These are phyloP conservation scores for Neurospora africana DNA, from an alignment of 495 filamentous ascomycete genomes.

Conservation along the genomic window DNA sequence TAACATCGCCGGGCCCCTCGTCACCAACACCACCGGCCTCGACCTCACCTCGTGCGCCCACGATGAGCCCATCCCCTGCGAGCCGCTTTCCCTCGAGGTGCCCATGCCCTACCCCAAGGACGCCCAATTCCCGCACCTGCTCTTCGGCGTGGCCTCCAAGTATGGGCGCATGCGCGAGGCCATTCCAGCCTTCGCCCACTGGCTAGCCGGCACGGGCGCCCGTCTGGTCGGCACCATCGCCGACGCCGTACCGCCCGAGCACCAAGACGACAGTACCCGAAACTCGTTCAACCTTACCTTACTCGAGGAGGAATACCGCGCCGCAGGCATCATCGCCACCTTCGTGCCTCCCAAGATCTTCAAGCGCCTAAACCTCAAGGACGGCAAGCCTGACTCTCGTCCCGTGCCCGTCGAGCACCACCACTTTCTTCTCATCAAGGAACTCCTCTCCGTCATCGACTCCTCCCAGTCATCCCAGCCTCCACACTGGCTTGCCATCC, in stretches of 20 bases:
- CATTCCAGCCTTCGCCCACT: slow-evolving; percentile 47
- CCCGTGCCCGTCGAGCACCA: slow-evolving; percentile 38
- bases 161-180: slow-evolving; percentile 45
- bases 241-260: slow-evolving; percentile 24
- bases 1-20: slow-evolving; percentile 23
- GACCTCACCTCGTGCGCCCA: slow-evolving; percentile 21
- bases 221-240: slow-evolving; percentile 46
- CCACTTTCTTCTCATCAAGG: slow-evolving; percentile 53
- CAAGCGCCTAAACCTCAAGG: slow-evolving; percentile 19
- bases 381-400: background rate
- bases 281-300: slow-evolving; percentile 10
- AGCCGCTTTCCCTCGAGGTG: slow-evolving; percentile 22
- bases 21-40: slow-evolving; percentile 18
- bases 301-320: slow-evolving; percentile 18
- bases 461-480: slow-evolving; percentile 27
- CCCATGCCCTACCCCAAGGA: slow-evolving; percentile 19
- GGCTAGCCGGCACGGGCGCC: slow-evolving; percentile 46
- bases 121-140: slow-evolving; percentile 22
- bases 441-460: slow-evolving; percentile 35
- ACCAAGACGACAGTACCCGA: slow-evolving; percentile 10
- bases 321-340: slow-evolving; percentile 43
- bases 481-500: slow-evolving; percentile 50
- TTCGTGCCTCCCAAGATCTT: slow-evolving; percentile 35
- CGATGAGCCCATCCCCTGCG: slow-evolving; percentile 13
- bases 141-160: slow-evolving; percentile 51